These are phyloP conservation scores for Avena sativa DNA, from an alignment of 176 grass and related monocot species.

Conservation along the genomic window DNA sequence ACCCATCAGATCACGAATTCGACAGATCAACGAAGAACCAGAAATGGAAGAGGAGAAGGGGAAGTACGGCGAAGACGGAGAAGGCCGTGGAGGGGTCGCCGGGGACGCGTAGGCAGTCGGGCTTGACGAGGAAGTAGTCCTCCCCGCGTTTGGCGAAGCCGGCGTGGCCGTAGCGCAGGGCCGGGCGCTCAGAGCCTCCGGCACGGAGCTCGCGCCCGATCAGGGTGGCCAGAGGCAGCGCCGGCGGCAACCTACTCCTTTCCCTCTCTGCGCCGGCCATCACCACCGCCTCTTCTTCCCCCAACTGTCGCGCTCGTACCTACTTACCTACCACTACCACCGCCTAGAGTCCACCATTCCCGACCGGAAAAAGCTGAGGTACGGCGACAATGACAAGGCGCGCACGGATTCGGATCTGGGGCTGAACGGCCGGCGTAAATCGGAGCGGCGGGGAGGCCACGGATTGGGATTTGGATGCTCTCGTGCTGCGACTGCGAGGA, in stretches of 20 bases:
- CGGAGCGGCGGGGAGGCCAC: constrained; percentile 22
- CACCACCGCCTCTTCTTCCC: neutral
- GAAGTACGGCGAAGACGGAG: constrained; percentile 90
- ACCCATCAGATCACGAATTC: constrained; percentile 31
- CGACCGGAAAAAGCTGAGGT: neutral
- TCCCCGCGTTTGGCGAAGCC: constrained; percentile 88
- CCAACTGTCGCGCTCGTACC: neutral
- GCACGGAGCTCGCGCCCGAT: constrained; percentile 75
- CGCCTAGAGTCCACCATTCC: constrained; percentile 31
- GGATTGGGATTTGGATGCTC: constrained; percentile 30
- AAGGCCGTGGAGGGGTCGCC: constrained; percentile 72
- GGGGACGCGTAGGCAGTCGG: constrained; percentile 81
- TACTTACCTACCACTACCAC: neutral
- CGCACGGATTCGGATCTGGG: constrained; percentile 1
- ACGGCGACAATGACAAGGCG: neutral
- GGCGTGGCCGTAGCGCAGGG: constrained; percentile 79
- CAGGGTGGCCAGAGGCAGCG: constrained; percentile 61
- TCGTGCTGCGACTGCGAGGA: constrained; percentile 9
- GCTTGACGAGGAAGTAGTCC: constrained; percentile 90
- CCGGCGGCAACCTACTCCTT: constrained; percentile 31
- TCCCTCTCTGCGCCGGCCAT: constrained; percentile 44
- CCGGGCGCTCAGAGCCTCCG: constrained; percentile 66
- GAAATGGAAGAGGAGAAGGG: neutral
- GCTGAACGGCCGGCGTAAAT: neutral
- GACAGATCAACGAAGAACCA: neutral